Percentiles rank a stretch among this genome's conserved stretches.
Conservation (phyloP, 1,284 basidiomycete genomes). For the Heliocybe sulcata region DNA sequence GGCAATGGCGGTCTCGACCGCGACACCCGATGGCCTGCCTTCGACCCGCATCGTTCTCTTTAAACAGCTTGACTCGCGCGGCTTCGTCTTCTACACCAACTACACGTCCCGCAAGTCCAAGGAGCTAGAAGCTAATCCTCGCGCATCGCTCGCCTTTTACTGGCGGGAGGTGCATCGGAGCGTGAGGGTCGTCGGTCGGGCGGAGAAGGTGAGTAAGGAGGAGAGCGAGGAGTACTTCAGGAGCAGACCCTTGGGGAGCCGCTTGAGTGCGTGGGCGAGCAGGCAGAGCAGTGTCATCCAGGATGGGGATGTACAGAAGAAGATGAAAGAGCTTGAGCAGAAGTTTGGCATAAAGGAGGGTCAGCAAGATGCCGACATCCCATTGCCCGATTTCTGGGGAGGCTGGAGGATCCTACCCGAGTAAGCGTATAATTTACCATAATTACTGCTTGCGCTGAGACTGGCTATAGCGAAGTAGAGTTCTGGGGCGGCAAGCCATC, state of each 20-base stretch:
- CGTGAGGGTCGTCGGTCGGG: constrained; percentile 81
- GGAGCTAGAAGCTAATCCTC: constrained; percentile 73
- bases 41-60: constrained; percentile 88
- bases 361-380: constrained; percentile 44
- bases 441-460: not conserved
- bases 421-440: constrained; percentile 38
- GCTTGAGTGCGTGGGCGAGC: constrained; percentile 91
- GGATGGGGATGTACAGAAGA: constrained; percentile 61
- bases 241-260: constrained; percentile 77
- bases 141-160: constrained; percentile 84
- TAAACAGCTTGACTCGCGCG: constrained; percentile 79
- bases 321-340: constrained; percentile 54
- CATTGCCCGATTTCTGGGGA: constrained; percentile 92
- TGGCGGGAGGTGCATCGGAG: constrained; percentile 84
- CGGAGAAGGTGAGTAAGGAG: constrained; percentile 64
- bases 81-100: constrained; percentile 97
- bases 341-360: constrained; percentile 47
- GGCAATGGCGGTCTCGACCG: constrained; percentile 81
- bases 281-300: constrained; percentile 75
- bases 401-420: constrained; percentile 90
- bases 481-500: constrained; percentile 93
- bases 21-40: constrained; percentile 67
- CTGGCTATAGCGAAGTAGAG: constrained; percentile 59
- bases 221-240: constrained; percentile 86
- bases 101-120: constrained; percentile 88